Evolutionary conservation across 805 yeast genomes (phyloP).

Genomic region (Myxozyma monticola): DNA sequence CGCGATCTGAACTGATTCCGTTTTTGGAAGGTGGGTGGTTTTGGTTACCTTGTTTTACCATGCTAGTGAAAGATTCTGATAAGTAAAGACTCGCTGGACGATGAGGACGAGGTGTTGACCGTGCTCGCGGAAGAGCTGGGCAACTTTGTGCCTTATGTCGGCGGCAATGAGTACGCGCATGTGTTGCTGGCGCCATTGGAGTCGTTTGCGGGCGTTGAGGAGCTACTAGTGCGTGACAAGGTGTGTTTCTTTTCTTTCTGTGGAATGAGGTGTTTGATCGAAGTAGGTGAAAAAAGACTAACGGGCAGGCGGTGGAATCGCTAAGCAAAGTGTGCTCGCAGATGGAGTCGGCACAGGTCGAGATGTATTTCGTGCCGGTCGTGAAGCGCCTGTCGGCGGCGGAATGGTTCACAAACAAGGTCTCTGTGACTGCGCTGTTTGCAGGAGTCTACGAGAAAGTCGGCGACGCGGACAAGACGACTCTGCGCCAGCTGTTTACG

Average conservation of each 20-base stretch:
- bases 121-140: constrained; percentile 90
- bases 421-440: constrained; percentile 88
- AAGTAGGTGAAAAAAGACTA: too few relatives aligned
- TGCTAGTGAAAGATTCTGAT: neutral
- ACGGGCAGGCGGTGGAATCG: constrained; percentile 70
- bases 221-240: constrained; percentile 88
- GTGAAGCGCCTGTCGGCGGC: constrained; percentile 78
- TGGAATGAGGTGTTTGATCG: too few relatives aligned
- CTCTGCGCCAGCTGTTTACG: constrained; percentile 64
- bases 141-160: constrained; percentile 81
- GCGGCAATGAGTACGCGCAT: constrained; percentile 70
- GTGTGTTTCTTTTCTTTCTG: neutral
- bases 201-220: constrained; percentile 87
- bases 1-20: constrained; percentile 84
- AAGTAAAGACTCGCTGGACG: constrained; percentile 53
- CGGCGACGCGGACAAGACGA: constrained; percentile 45
- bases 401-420: constrained; percentile 92
- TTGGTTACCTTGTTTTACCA: neutral
- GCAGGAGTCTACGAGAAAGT: constrained; percentile 66
- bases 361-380: constrained; percentile 68
- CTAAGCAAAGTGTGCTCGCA: constrained; percentile 68
- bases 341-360: constrained; percentile 60
- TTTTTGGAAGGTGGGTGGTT: constrained; percentile 64
- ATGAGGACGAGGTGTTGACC: constrained; percentile 96
- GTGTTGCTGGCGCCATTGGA: constrained; percentile 66